Conservation (phyloP, 176 grass and related monocot genomes). For the Zea luxurians region DNA sequence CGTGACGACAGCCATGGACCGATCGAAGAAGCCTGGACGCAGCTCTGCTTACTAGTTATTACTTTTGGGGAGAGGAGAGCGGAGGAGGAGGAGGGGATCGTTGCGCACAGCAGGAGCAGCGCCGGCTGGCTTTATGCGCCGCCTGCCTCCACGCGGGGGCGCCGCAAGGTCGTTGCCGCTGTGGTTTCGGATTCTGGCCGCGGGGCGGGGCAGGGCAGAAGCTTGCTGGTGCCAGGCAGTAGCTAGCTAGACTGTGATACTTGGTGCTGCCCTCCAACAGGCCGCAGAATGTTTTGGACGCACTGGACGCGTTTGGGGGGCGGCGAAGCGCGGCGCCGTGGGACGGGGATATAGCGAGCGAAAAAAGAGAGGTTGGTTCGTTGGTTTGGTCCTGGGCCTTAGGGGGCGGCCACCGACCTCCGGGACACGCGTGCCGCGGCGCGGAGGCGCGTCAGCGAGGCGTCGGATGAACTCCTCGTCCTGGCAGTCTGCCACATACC, state of each 20-base stretch:
- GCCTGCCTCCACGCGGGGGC: neutral
- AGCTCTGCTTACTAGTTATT: neutral
- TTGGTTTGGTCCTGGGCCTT: neutral
- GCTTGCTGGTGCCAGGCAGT: neutral
- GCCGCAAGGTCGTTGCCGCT: neutral
- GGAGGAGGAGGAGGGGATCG: neutral
- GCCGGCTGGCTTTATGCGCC: constrained; percentile 25
- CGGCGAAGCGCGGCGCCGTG: neutral
- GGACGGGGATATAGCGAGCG: neutral
- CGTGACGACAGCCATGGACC: constrained; percentile 13
- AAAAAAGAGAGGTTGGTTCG: neutral
- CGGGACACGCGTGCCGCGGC: constrained; percentile 33
- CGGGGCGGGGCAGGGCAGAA: neutral
- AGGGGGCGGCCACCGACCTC: constrained; percentile 19
- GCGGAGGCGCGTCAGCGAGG: neutral
- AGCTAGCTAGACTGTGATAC: neutral
- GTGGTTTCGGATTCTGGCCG: constrained; percentile 15
- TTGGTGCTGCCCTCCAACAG: constrained; percentile 9
- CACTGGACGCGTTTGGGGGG: neutral
- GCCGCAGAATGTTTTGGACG: constrained; percentile 29
- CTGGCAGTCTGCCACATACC: neutral
- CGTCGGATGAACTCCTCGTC: neutral
- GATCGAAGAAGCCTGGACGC: neutral
- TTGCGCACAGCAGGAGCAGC: no score
- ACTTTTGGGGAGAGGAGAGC: neutral